Evolutionary conservation across 1,284 basidiomycete species (phyloP).

Genomic region (Ustilago trichophora): DNA sequence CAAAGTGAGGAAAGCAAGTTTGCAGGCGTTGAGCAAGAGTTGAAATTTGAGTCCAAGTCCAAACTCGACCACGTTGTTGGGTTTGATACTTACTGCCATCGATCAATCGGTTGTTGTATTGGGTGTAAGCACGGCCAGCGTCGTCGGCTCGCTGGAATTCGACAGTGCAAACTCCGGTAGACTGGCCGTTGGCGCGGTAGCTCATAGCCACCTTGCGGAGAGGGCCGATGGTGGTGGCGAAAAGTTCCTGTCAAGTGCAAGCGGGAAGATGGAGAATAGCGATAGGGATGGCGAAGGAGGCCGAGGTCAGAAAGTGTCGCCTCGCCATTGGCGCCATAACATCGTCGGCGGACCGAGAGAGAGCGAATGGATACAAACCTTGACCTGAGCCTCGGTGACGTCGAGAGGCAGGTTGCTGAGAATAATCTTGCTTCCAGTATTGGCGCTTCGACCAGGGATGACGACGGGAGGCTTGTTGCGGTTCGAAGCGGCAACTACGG

Average conservation of each 20-base stretch:
- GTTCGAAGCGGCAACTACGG: conserved; percentile 59
- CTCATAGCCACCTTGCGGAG: conserved; percentile 83
- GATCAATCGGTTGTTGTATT: conserved; percentile 98
- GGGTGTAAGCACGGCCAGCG: conserved; percentile 87
- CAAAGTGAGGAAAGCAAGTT: too few species aligned
- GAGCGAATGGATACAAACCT: conserved; percentile 69
- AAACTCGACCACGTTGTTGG: too few species aligned
- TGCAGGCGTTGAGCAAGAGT: too few species aligned
- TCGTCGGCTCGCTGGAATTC: conserved; percentile 87
- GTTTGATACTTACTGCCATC: conserved; percentile 89
- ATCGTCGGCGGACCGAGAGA: background rate
- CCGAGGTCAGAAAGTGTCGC: too few species aligned
- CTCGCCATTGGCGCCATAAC: too few species aligned
- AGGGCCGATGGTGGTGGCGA: conserved; percentile 87
- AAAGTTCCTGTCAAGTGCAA: conserved; percentile 77
- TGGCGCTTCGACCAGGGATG: conserved; percentile 58
- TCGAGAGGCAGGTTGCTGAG: conserved; percentile 94
- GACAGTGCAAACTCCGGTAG: conserved; percentile 88
- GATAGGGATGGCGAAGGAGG: too few species aligned
- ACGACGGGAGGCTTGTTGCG: conserved; percentile 63
- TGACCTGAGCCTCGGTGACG: conserved; percentile 91
- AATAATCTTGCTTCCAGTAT: conserved; percentile 80
- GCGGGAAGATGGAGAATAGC: background rate
- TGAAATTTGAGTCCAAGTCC: too few species aligned
- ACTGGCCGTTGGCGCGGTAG: conserved; percentile 84